A percentile compares a stretch with the other conserved stretches of the same genome.
phyloP scores from a whole-genome alignment of 2,329 filamentous ascomycete species.

The Leptographium radiaticola region DNA sequence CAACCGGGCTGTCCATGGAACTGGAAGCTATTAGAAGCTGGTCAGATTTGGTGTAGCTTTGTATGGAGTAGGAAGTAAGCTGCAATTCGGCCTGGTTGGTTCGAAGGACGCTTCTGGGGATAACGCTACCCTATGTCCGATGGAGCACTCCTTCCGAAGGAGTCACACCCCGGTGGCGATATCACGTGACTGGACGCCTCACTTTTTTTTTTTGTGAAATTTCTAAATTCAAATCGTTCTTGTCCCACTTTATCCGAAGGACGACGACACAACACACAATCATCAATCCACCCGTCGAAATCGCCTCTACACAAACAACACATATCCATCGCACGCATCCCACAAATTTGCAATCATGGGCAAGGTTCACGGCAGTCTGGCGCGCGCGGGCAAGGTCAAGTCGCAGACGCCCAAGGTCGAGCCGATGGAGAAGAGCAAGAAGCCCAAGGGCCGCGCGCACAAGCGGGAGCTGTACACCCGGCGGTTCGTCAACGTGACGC shows the following conservation, averaged over 20 bases:
- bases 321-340: neutral
- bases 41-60: too few relatives aligned
- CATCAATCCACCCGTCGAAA: neutral
- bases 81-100: too few relatives aligned
- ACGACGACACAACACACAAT: neutral
- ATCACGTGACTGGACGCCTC: neutral
- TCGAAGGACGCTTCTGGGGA: too few relatives aligned
- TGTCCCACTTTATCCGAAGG: neutral
- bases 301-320: neutral
- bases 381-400: slow-evolving; percentile 74
- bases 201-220: neutral
- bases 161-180: neutral
- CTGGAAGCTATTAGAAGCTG: too few relatives aligned
- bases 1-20: too few relatives aligned
- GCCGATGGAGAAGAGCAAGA: slow-evolving; percentile 90
- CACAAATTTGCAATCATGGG: slow-evolving; percentile 9
- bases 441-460: slow-evolving; percentile 90
- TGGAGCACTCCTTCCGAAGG: neutral
- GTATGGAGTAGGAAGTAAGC: too few relatives aligned
- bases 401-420: slow-evolving; percentile 89
- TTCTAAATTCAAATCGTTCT: neutral
- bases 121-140: neutral
- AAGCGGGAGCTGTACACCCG: slow-evolving; percentile 95
- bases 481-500: slow-evolving; percentile 94
- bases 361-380: slow-evolving; percentile 13